Evolutionary conservation across 208 protist genomes (phyloP).

Genomic region (Acanthamoeba triangularis): DNA sequence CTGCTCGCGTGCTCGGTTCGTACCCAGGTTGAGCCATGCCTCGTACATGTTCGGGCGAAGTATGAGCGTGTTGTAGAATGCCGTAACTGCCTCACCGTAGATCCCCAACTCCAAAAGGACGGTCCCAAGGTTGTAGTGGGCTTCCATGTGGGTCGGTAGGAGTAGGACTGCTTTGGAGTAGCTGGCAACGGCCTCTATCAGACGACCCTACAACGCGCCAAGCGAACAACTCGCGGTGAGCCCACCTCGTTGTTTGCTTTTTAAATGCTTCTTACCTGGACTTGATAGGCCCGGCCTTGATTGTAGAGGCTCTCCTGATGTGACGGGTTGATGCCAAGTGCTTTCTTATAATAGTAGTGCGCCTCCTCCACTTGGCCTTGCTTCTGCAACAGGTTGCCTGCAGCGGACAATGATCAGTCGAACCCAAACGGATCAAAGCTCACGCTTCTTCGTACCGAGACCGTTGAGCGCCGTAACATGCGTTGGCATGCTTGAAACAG

Average conservation of each 20-base stretch:
- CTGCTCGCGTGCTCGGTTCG: neutral
- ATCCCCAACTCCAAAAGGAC: neutral
- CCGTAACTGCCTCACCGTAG: neutral
- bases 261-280: neutral
- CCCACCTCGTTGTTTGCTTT: no score
- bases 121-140: neutral
- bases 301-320: neutral
- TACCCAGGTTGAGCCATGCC: neutral
- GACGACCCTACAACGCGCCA: neutral
- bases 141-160: neutral
- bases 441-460: neutral
- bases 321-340: neutral
- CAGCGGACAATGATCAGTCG: neutral
- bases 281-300: neutral
- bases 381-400: constrained; percentile 25
- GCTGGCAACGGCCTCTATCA: neutral
- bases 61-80: neutral
- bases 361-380: neutral
- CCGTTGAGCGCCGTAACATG: neutral
- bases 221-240: neutral
- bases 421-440: no score
- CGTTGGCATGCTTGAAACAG: neutral
- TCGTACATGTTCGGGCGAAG: neutral
- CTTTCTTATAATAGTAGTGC: constrained; percentile 21
- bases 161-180: neutral